phyloP scores from a whole-genome alignment of 768 basidiomycete genomes.

The Naganishia antarctica region DNA sequence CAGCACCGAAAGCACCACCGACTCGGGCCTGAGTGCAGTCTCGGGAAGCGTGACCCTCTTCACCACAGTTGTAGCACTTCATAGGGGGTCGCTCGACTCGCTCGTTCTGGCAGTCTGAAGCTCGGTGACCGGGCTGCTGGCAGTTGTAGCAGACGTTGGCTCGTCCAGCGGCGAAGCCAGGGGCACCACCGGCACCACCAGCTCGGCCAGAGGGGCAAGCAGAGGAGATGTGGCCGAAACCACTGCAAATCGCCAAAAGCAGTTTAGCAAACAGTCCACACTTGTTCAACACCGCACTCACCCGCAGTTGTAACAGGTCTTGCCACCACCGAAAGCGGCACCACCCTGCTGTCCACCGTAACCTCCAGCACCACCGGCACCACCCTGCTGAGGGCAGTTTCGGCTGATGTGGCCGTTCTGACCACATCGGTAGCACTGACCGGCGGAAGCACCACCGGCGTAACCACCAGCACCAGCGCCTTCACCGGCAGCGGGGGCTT shows the following conservation, averaged over 20 bases:
- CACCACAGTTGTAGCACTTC: conserved; percentile 38
- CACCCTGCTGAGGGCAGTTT: conserved; percentile 46
- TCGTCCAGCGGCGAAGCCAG: not conserved
- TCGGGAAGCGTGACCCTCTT: conserved; percentile 36
- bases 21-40: conserved; percentile 35
- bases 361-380: conserved; percentile 35
- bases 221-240: conserved; percentile 47
- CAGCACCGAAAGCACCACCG: conserved; percentile 38
- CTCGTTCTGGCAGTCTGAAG: conserved; percentile 31
- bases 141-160: conserved; percentile 30
- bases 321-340: conserved; percentile 32
- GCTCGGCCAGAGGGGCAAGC: conserved; percentile 39
- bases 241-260: conserved; percentile 6
- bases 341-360: conserved; percentile 34
- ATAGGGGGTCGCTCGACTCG: conserved; percentile 30
- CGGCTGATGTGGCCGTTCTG: conserved; percentile 48
- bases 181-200: not conserved
- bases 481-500: conserved; percentile 36
- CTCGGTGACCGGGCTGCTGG: conserved; percentile 32
- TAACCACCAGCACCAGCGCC: conserved; percentile 35
- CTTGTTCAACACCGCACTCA: not conserved
- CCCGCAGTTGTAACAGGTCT: conserved; percentile 32
- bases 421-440: conserved; percentile 49
- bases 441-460: conserved; percentile 34
- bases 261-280: not conserved